Evolutionary conservation across 768 basidiomycete species (phyloP), one percentile per base, ranked within the genome.

Genomic region (Albatrellus ellisii): DNA sequence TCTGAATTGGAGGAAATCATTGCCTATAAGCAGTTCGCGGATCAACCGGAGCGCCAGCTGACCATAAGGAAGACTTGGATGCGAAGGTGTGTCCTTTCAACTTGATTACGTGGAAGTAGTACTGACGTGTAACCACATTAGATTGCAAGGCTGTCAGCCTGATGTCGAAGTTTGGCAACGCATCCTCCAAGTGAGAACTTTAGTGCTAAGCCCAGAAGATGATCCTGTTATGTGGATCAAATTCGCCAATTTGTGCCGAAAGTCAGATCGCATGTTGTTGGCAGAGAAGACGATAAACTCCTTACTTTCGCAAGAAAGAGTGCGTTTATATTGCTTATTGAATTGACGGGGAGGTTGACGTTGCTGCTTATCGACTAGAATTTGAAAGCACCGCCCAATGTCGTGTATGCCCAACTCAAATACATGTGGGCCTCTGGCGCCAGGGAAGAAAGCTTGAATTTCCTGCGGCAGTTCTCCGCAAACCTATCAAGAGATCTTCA

Each of bases 141-240:
- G 92, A 45, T 62, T 99, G 29, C 82, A 88, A 64, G 95, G 91
- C 1, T 97, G 92, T 61, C 91, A 98, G 56, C 88, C 89, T 18
- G 95, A 98, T 53, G 94, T 98, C 26, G 95, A 99, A 61, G 90
- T 95, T 4, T 99, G 95, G 95, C 95, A 98, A 58, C 78, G 94
- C 15, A 87, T 98, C 41, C 67, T 99, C 7, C 94, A 97, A 67
- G 90, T 99, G 37, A 76, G 95, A 41, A 89, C 92, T 0, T 70
- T 98, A 40, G 91, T 99, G 17, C 68, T 97, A 21, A 85, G 77
- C 33, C 94, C 95, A 0, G 86, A 86, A 49, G 90, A 95, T 48
- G 91, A 97, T 56, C 88, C 86, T 33, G 75, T 85, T 35, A 97
- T 95, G 79, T 98, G 92, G 91, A 95, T 99, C 62, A 91, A 95